Base-by-base conservation (phyloP, 345 rosid genomes). In the Leavenworthia alabamica region DNA sequence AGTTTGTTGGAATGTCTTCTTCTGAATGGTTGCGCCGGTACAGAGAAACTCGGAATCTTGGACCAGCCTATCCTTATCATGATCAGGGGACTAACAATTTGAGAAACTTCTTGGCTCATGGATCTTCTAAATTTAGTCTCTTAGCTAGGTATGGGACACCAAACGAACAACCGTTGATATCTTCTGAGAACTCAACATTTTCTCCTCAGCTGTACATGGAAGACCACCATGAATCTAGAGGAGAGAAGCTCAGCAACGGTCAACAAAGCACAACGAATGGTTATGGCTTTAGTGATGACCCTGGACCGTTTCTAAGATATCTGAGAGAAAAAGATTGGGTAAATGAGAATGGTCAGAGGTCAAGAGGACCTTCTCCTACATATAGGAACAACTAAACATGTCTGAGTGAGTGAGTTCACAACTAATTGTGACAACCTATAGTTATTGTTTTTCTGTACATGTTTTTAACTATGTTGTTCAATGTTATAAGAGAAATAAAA, bases 11-110 rank as follows among this genome's bases (percentile, higher is more conserved):
- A 49, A 59, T 93, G 77, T 77, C 81, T 55, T 89, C 97, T 59
- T 85, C 99, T 0, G 97, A 89, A 74, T 93, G 99, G 99, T 94
- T 93, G 57, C 88, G 91, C 7, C 84, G 86, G 27, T 93, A 86
- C 70, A 84, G 99, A 75, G 91, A 83, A 68, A 85, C 74, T 47
- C 79, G 73, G 23, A 83, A 76, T 71, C 80, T 73, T 68, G 81
- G 79, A 42, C 72, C 66, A 12, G 61, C 77, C 75, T 24, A 71
- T 52, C 45, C 75, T 47, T 64, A 72, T 13, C 76, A 72, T 33
- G 56, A 76, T 36, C 72, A 79, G 36, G 72, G 78, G 52, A 31
- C 70, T 39, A 71, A 56, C 63, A 72, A 60, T 73, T 31, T 73
- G 15, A 61, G 66, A 35, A 73, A 73, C 64, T 56, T 76, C 19